Evolutionary conservation across 2,329 filamentous ascomycete species (phyloP).

Genomic region (Aspergillus novoparasiticus): DNA sequence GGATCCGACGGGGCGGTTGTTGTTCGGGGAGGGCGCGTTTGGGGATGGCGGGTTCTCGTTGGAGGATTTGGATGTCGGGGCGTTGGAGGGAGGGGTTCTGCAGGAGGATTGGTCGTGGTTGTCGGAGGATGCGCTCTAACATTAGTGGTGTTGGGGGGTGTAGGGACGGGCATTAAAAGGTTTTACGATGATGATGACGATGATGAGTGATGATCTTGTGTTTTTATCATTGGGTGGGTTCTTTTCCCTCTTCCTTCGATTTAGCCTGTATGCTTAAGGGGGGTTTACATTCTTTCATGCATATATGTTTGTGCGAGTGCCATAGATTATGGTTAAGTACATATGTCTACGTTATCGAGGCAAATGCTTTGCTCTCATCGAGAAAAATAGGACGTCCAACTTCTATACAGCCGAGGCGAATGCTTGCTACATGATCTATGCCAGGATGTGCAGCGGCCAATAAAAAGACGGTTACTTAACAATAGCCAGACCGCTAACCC

Average conservation of each 20-base stretch:
- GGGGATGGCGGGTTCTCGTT: constrained; percentile 5
- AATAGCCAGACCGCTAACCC: constrained; percentile 2
- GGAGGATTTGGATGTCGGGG: constrained; percentile 9
- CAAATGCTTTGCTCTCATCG: neutral
- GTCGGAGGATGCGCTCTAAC: constrained; percentile 15
- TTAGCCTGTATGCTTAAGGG: neutral
- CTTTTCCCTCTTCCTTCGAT: neutral
- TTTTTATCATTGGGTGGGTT: constrained; percentile 1
- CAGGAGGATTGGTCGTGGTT: constrained; percentile 15
- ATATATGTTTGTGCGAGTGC: neutral
- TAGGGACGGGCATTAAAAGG: neutral
- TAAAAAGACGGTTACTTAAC: neutral
- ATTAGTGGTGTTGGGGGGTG: neutral
- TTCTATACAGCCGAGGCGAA: constrained; percentile 1
- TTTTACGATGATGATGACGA: neutral
- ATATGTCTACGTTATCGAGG: neutral
- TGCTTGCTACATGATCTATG: neutral
- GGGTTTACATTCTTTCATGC: neutral
- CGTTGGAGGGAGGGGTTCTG: constrained; percentile 8
- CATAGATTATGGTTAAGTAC: neutral
- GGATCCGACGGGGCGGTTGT: neutral
- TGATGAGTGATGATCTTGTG: constrained; percentile 5
- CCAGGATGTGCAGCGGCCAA: neutral
- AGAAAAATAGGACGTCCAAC: neutral
- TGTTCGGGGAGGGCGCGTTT: constrained; percentile 1